Conservation (phyloP, 202 grass and related monocot genomes). For the Musa balbisiana region DNA sequence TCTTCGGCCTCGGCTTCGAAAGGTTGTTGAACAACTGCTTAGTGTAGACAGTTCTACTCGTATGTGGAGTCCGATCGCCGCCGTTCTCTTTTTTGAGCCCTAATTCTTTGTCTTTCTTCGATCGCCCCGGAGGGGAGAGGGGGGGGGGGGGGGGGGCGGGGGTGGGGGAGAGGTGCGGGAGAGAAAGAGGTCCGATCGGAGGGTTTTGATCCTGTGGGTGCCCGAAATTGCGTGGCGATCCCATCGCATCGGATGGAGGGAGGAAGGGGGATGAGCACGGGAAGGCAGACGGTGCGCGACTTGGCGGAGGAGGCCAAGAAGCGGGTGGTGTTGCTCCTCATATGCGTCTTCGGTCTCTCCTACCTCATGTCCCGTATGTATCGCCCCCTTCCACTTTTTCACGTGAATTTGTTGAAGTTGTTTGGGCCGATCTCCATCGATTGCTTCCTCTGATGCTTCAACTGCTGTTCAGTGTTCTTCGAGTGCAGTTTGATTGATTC, state of each 20-base stretch:
- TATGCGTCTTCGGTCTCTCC: slow-evolving; percentile 73
- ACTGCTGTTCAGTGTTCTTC: no score
- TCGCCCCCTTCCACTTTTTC: neutral
- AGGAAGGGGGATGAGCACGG: slow-evolving; percentile 11
- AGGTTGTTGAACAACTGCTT: neutral
- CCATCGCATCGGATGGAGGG: neutral
- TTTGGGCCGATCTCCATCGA: neutral
- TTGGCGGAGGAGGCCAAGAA: slow-evolving; percentile 95
- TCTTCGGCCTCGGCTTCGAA: neutral
- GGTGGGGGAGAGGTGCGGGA: no score
- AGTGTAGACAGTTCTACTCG: neutral
- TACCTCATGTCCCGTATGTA: slow-evolving; percentile 93
- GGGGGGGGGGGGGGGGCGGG: neutral
- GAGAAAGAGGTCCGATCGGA: neutral
- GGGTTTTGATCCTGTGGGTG: neutral
- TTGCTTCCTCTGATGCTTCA: neutral
- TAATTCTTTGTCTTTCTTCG: neutral
- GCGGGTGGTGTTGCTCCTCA: slow-evolving; percentile 71
- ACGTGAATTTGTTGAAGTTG: neutral
- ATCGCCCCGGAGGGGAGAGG: neutral
- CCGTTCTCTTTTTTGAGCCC: neutral
- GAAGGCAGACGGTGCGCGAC: slow-evolving; percentile 47
- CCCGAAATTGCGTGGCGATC: neutral
- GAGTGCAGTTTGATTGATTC: no score
- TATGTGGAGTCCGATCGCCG: neutral